A percentile compares a stretch with the other conserved stretches of the same genome.
These are phyloP conservation scores for Aspergillus aculeatinus DNA, from an alignment of 2,329 filamentous ascomycete species.

Conservation along the genomic window DNA sequence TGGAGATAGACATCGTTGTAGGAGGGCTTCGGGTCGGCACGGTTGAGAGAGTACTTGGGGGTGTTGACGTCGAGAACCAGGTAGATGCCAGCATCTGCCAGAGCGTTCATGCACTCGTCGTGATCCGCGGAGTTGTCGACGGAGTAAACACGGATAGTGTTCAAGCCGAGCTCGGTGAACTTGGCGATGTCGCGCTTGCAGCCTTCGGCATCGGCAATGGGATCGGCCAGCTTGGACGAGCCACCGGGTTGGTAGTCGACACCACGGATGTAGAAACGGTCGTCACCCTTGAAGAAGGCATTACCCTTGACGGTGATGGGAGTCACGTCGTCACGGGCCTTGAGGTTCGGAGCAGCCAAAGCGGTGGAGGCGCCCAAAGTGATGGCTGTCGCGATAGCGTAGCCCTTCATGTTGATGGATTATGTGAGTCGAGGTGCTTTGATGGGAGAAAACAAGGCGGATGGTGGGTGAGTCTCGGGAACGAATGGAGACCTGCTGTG, in stretches of 20 bases:
- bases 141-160: slow-evolving; percentile 89
- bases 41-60: slow-evolving; percentile 86
- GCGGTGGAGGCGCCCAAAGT: slow-evolving; percentile 48
- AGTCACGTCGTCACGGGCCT: slow-evolving; percentile 50
- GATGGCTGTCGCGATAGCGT: slow-evolving; percentile 48
- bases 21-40: slow-evolving; percentile 66
- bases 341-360: slow-evolving; percentile 44
- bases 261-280: slow-evolving; percentile 56
- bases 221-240: slow-evolving; percentile 65
- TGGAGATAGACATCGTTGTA: slow-evolving; percentile 88
- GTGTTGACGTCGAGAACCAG: slow-evolving; percentile 89
- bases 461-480: not conserved
- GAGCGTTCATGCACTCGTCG: slow-evolving; percentile 77
- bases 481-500: not conserved
- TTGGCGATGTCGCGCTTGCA: slow-evolving; percentile 78
- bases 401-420: slow-evolving; percentile 52
- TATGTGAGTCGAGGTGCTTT: slow-evolving; percentile 22
- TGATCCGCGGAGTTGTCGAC: slow-evolving; percentile 83
- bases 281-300: slow-evolving; percentile 63
- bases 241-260: slow-evolving; percentile 67
- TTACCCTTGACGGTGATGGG: slow-evolving; percentile 63
- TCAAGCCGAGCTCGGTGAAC: slow-evolving; percentile 84
- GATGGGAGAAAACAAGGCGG: not conserved
- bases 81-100: slow-evolving; percentile 86
- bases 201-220: slow-evolving; percentile 66